Evolutionary conservation across 179 eudicot genomes (phyloP).

Genomic region (Pouteria campechiana): DNA sequence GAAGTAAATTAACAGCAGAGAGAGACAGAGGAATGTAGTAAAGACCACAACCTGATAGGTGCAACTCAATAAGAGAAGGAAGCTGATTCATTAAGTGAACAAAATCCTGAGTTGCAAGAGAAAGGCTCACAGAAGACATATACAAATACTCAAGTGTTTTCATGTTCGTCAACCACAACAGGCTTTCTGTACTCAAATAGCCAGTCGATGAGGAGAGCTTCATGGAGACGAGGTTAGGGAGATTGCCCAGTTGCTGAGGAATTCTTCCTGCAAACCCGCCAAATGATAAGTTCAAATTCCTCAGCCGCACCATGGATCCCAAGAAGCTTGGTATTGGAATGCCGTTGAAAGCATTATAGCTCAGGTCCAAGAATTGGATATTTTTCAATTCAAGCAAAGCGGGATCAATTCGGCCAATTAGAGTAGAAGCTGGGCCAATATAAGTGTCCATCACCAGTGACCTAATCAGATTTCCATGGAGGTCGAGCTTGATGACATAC

Average conservation of each 20-base stretch:
- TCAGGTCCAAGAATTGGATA: constrained; percentile 11
- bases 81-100: constrained; percentile 7
- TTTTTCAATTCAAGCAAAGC: constrained; percentile 9
- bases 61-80: constrained; percentile 12
- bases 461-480: constrained; percentile 7
- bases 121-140: constrained; percentile 10
- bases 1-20: constrained; percentile 14
- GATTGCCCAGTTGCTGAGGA: constrained; percentile 15
- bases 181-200: constrained; percentile 1
- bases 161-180: constrained; percentile 13
- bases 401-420: constrained; percentile 19
- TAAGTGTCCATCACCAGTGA: constrained; percentile 8
- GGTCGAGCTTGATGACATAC: constrained; percentile 9
- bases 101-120: constrained; percentile 6
- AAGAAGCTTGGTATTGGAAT: constrained; percentile 18
- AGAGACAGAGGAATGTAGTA: constrained; percentile 5
- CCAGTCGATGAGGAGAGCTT: constrained; percentile 7
- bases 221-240: constrained; percentile 11
- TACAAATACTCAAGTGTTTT: constrained; percentile 11
- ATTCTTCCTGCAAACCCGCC: constrained; percentile 15
- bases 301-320: constrained; percentile 10
- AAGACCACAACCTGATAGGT: constrained; percentile 7
- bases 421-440: too few species aligned
- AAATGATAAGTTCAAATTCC: constrained; percentile 13
- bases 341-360: constrained; percentile 10